These are phyloP conservation scores for Aureobasidium zeae DNA, from an alignment of 2,329 filamentous ascomycete species.

Conservation along the genomic window DNA sequence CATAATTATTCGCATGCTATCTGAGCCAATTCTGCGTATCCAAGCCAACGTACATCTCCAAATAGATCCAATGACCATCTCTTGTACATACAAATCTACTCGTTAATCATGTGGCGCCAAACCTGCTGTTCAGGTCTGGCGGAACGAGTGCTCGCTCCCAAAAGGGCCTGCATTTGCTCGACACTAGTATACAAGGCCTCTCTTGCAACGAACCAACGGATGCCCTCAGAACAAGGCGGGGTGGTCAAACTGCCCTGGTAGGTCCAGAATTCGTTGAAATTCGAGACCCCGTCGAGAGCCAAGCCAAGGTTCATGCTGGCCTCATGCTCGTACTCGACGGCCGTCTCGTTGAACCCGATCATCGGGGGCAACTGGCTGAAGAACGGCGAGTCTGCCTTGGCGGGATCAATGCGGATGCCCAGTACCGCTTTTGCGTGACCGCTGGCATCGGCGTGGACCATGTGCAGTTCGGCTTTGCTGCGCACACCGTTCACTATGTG, in stretches of 20 bases:
- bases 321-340: slow-evolving; percentile 7
- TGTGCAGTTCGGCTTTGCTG: slow-evolving; percentile 41
- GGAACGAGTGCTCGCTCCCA: slow-evolving; percentile 38
- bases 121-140: slow-evolving; percentile 39
- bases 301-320: slow-evolving; percentile 26
- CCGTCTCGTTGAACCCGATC: slow-evolving; percentile 33
- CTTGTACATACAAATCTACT: slow-evolving; percentile 22
- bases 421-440: slow-evolving; percentile 39
- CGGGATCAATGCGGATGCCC: slow-evolving; percentile 39
- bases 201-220: slow-evolving; percentile 38
- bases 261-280: slow-evolving; percentile 41
- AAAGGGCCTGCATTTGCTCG: slow-evolving; percentile 40
- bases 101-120: slow-evolving; percentile 41
- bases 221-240: slow-evolving; percentile 40
- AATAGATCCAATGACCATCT: no score
- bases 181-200: slow-evolving; percentile 36
- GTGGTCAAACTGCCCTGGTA: slow-evolving; percentile 41
- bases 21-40: no score
- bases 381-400: slow-evolving; percentile 32
- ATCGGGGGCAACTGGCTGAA: slow-evolving; percentile 36
- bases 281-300: slow-evolving; percentile 31
- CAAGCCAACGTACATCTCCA: no score
- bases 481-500: slow-evolving; percentile 38
- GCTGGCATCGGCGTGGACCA: slow-evolving; percentile 38
- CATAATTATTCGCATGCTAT: no score